These are phyloP conservation scores for Cercospora citrullina DNA, from an alignment of 2,329 filamentous ascomycete genomes.

Conservation along the genomic window DNA sequence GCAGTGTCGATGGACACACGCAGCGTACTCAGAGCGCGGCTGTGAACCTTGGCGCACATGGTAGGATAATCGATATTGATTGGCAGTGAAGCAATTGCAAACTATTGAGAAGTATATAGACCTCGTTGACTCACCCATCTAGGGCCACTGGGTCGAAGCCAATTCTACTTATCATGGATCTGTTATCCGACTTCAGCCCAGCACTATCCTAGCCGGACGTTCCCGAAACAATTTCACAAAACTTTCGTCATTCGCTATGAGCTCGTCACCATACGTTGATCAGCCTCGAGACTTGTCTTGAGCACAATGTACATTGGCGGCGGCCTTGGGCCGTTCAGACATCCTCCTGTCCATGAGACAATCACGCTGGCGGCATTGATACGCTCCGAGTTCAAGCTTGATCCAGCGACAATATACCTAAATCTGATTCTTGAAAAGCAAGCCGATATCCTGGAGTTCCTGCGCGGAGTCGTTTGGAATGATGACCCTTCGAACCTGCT, in stretches of 20 bases:
- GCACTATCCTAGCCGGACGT: not conserved
- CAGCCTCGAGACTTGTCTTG: not conserved
- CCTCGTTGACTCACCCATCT: not conserved
- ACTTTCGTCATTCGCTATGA: not conserved
- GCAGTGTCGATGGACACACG: not conserved
- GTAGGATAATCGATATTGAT: not conserved
- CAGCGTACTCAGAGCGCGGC: not conserved
- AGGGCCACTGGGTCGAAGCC: not conserved
- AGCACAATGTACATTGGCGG: slow-evolving; percentile 13
- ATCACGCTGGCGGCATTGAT: slow-evolving; percentile 13
- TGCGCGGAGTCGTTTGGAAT: slow-evolving; percentile 15
- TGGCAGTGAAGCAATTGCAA: not conserved
- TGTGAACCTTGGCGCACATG: not conserved
- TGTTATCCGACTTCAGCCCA: not conserved
- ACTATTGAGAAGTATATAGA: not conserved
- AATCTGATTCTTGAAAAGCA: slow-evolving; percentile 7
- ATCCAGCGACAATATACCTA: slow-evolving; percentile 9
- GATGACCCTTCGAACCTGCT: slow-evolving; percentile 14
- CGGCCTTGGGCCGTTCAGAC: slow-evolving; percentile 7
- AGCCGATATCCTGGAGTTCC: slow-evolving; percentile 10
- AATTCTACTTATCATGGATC: not conserved
- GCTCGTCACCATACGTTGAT: not conserved
- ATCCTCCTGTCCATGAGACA: slow-evolving; percentile 12
- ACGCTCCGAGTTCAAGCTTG: slow-evolving; percentile 8
- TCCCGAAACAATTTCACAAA: not conserved